Conservation (phyloP, 352 stramenopile species). For the Phytophthora brassicae region DNA sequence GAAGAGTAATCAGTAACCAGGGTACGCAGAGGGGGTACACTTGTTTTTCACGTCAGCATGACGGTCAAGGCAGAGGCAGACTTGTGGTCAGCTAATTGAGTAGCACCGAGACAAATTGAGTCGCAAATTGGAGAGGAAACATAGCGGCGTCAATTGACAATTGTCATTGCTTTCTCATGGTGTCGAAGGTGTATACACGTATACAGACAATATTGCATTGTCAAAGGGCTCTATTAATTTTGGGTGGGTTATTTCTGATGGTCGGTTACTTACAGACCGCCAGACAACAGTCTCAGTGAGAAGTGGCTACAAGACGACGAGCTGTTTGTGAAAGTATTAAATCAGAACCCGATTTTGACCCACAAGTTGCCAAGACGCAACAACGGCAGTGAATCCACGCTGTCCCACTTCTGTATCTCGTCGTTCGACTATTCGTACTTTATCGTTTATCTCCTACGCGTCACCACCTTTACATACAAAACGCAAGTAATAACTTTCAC, state of each 20-base stretch:
- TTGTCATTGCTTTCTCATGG: background rate
- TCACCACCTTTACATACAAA: background rate
- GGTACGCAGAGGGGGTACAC: background rate
- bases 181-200: conserved; percentile 1
- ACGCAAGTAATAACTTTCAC: background rate
- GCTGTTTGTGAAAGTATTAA: too few species aligned
- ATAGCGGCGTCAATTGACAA: background rate
- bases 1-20: background rate
- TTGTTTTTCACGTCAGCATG: conserved; percentile 1
- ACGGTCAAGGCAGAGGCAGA: conserved; percentile 21
- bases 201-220: background rate
- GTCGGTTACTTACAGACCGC: background rate
- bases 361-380: background rate
- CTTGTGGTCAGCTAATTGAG: conserved; percentile 9
- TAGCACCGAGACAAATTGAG: background rate
- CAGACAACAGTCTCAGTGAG: background rate
- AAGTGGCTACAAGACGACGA: background rate
- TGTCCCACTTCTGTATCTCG: conserved; percentile 27
- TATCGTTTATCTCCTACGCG: conserved; percentile 7
- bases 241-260: background rate
- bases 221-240: background rate
- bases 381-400: conserved; percentile 26
- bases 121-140: background rate
- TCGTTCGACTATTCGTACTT: background rate
- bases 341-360: too few species aligned